phyloP scores from a whole-genome alignment of 306 rosid species.

The Urtica urens region DNA sequence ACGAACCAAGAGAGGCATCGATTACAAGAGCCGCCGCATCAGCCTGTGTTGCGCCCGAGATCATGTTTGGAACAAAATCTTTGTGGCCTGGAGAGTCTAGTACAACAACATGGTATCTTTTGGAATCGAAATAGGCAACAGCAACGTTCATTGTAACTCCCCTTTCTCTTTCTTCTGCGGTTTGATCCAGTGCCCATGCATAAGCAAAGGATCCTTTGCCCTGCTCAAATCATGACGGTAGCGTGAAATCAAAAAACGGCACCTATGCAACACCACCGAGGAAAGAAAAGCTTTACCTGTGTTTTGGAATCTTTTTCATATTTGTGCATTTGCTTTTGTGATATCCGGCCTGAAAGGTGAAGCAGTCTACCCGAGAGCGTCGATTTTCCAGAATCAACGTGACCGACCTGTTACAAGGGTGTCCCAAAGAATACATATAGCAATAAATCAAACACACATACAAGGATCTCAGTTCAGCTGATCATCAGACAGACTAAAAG shows the following conservation, averaged over 20 bases:
- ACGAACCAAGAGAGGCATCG: constrained; percentile 86
- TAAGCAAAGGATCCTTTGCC: constrained; percentile 95
- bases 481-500: constrained; percentile 10
- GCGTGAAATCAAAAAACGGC: constrained; percentile 7
- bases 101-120: constrained; percentile 79
- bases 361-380: constrained; percentile 88
- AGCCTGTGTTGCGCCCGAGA: constrained; percentile 96
- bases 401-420: constrained; percentile 80
- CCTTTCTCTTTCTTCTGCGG: constrained; percentile 94
- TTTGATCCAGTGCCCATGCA: constrained; percentile 99
- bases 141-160: constrained; percentile 98
- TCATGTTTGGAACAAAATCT: constrained; percentile 97
- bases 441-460: constrained; percentile 2
- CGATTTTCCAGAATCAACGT: constrained; percentile 99
- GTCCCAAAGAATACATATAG: constrained; percentile 19
- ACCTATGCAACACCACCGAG: constrained; percentile 13
- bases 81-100: constrained; percentile 98
- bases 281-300: constrained; percentile 37
- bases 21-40: constrained; percentile 90
- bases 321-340: constrained; percentile 92
- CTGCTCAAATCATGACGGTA: constrained; percentile 28
- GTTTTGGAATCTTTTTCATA: constrained; percentile 85
- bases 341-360: constrained; percentile 72
- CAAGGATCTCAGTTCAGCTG: background rate
- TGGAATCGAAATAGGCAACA: constrained; percentile 95